Base-by-base conservation (phyloP, 179 eudicot genomes). In the Silene coronaria region DNA sequence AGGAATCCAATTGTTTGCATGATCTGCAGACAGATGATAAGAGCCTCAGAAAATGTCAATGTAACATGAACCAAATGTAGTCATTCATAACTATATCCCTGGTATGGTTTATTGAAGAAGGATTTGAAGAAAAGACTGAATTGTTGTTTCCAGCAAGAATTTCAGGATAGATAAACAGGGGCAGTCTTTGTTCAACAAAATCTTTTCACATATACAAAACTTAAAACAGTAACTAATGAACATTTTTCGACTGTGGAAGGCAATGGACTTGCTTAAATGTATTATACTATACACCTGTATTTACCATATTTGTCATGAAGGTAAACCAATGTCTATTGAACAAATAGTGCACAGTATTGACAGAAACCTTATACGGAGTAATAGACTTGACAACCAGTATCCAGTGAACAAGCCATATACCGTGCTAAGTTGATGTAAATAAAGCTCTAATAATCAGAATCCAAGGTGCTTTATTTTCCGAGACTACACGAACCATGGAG, bases 1-100 rank as follows among this genome's bases (percentile, higher is more conserved):
- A 93, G 79, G 86, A 93, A 93, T 62, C 98, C 98, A 76, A 93
- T 85, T 22, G 97, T 87, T 82, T 93, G 98, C 98, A 93, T 93
- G 77, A 93, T 91, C 98, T 93, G 95, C 77, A 82, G 32, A 65
- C 30, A 74, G 63, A 81, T 60, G 67, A 46, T 19, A 46, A 62
- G 32, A 71, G 48, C 24, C 23, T 26, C 70, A 59, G 69, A 51
- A 38, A 61, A 28, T 23, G 59, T 16, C 62, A 76, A 71, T 57
- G 19, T 48, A 72, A 76, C 55, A 68, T 38, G 67, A 60, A 7
- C 21, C 24, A 32, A 17, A 64, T 68, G 71, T n/a, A n/a, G n/a
- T 34, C 22, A 36, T 30, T 45, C 57, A 23, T 68, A 57, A 24
- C 51, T 38, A 38, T 17, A 26, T 46, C 42, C 45, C 46, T 14